Base-by-base conservation (phyloP, 2,329 filamentous ascomycete species). In the Dendryphion nanum region DNA sequence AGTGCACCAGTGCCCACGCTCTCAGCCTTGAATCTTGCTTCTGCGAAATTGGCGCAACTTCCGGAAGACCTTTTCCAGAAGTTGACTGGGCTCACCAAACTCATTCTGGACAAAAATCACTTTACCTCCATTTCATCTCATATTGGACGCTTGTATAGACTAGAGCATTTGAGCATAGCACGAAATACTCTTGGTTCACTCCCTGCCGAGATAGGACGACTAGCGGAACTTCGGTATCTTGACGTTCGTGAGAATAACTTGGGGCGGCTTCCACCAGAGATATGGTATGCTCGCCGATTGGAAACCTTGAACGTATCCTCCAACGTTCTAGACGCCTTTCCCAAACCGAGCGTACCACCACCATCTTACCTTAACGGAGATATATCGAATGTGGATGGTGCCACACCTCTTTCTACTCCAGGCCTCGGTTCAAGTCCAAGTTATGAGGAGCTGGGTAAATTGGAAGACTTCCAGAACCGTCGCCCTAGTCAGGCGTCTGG, bases 161-260 rank as follows among this genome's bases (percentile, higher is more conserved):
- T 98, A 19, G 90, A 97, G 59, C 84, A 95, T 64, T 85, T 98
- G 59, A 97, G 89, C 66, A 89, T 97, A 48, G 89, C 90, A 26
- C 87, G 91, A 64, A 98, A 98, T 61, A 85, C 86, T 0, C 76
- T 98, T 3, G 86, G 84, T 43, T 83, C 87, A 50, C 72, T 98
- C 19, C 93, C 93, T 4, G 68, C 86, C 1, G 89, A 95, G 51
- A 89, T 98, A 49, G 93, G 93, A 4, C 90, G 87, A 48, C 75
- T 98, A 17, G 79, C 77, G 1, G 91, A 97, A 63, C 74, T 98
- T 45, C 84, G 82, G 37, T 85, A 89, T 45, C 74, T 98, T 28
- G 91, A 98, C 60, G 78, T 97, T 14, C 81, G 91, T 47, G 89
- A 93, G 59, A 98, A 97, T 71, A 98, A 97, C 58, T 78, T 98